Evolutionary conservation across 768 basidiomycete species (phyloP).

Genomic region (Suillus clintonianus): DNA sequence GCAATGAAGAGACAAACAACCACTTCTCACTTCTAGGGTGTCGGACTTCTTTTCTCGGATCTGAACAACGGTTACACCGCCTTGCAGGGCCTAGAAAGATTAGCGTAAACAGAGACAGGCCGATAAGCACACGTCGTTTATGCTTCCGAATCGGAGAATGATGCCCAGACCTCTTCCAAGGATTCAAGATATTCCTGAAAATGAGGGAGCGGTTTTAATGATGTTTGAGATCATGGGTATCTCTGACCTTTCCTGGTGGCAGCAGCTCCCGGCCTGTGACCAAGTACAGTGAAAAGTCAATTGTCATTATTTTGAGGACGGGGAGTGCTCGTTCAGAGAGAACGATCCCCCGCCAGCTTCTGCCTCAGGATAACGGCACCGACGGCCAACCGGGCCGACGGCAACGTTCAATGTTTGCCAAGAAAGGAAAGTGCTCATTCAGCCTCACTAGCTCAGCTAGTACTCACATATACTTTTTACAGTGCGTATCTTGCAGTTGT

Average conservation of each 20-base stretch:
- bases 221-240: background rate
- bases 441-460: too few species aligned
- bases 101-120: background rate
- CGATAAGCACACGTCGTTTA: background rate
- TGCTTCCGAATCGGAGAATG: background rate
- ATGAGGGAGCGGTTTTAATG: slow-evolving; percentile 9
- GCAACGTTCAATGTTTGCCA: too few species aligned
- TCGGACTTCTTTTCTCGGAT: slow-evolving; percentile 84
- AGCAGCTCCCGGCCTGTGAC: slow-evolving; percentile 83
- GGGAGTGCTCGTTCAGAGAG: background rate
- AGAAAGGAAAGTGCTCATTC: background rate
- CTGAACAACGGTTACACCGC: slow-evolving; percentile 90
- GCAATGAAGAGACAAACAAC: background rate
- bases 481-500: too few species aligned
- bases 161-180: slow-evolving; percentile 64
- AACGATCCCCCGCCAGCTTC: background rate
- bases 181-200: slow-evolving; percentile 66
- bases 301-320: slow-evolving; percentile 7
- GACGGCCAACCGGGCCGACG: too few species aligned
- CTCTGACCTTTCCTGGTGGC: slow-evolving; percentile 68
- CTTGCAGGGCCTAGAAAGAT: slow-evolving; percentile 65
- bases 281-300: slow-evolving; percentile 80
- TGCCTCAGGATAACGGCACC: background rate
- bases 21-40: slow-evolving; percentile 68
- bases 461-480: too few species aligned